These are phyloP conservation scores for Babesia divergens DNA, from an alignment of 169 alveolate species.

Conservation along the genomic window DNA sequence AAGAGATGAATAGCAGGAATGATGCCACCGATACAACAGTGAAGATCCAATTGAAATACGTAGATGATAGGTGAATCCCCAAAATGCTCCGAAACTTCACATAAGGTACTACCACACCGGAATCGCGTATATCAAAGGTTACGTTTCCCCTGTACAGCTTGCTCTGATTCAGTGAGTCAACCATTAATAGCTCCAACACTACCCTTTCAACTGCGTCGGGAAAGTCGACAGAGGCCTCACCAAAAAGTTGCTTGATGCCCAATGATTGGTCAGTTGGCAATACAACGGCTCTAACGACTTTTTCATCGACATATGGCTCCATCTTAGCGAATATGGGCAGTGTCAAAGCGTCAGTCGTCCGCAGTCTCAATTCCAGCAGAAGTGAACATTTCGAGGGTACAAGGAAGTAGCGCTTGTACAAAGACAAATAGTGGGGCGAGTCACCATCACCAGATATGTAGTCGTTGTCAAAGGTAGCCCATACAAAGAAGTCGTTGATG, in stretches of 20 bases:
- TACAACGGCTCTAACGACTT: neutral
- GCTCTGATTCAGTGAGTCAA: conserved; percentile 20
- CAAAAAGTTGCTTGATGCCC: conserved; percentile 28
- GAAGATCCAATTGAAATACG: conserved; percentile 11
- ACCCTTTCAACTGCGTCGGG: conserved; percentile 42
- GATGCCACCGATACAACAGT: neutral
- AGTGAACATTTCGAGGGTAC: conserved; percentile 16
- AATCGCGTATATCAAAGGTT: conserved; percentile 14
- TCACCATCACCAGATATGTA: neutral
- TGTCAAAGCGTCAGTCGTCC: neutral
- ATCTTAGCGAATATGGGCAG: conserved; percentile 11
- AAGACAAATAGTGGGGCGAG: neutral
- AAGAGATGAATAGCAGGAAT: neutral
- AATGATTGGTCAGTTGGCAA: neutral
- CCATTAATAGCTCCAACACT: conserved; percentile 8
- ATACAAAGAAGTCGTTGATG: neutral
- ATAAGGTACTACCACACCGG: conserved; percentile 33
- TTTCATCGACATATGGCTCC: neutral
- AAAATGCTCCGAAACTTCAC: conserved; percentile 23
- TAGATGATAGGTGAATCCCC: conserved; percentile 17
- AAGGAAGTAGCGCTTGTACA: conserved; percentile 14
- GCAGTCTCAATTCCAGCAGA: conserved; percentile 4
- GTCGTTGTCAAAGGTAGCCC: neutral
- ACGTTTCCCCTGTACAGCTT: conserved; percentile 31
- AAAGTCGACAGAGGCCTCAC: neutral